Conservation (phyloP, 345 rosid genomes). For the Arabis alpina region DNA sequence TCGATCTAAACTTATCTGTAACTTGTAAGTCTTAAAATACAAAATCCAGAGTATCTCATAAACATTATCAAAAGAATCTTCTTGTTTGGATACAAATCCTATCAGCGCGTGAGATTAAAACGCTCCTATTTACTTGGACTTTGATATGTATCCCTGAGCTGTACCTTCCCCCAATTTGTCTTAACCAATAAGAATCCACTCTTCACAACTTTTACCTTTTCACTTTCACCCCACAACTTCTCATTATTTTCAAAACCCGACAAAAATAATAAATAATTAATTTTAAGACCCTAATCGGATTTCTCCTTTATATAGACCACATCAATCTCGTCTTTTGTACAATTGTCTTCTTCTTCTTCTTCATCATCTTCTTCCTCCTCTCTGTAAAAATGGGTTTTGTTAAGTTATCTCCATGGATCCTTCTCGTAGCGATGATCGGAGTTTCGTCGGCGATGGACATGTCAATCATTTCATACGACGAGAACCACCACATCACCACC, state of each 20-base stretch:
- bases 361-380: constrained; percentile 21
- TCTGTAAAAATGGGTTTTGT: constrained; percentile 47
- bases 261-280: constrained; percentile 5
- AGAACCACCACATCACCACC: constrained; percentile 47
- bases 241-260: neutral
- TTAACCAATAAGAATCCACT: constrained; percentile 27
- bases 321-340: constrained; percentile 10
- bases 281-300: neutral
- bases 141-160: constrained; percentile 17
- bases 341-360: constrained; percentile 20
- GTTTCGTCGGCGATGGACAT: constrained; percentile 70
- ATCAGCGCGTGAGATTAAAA: constrained; percentile 33
- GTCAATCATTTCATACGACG: constrained; percentile 80
- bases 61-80: constrained; percentile 34
- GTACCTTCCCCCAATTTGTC: constrained; percentile 24
- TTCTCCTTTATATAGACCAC: constrained; percentile 28
- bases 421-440: constrained; percentile 50
- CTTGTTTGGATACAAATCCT: constrained; percentile 20
- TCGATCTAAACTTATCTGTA: neutral
- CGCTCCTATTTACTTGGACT: constrained; percentile 15
- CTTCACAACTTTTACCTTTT: neutral
- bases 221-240: neutral
- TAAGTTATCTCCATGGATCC: constrained; percentile 36
- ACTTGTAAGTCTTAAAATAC: constrained; percentile 4
- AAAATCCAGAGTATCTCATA: constrained; percentile 20